A percentile compares a stretch with the other conserved stretches of the same genome.
These are phyloP conservation scores for Podospora appendiculata DNA, from an alignment of 495 filamentous ascomycete species.

Conservation along the genomic window DNA sequence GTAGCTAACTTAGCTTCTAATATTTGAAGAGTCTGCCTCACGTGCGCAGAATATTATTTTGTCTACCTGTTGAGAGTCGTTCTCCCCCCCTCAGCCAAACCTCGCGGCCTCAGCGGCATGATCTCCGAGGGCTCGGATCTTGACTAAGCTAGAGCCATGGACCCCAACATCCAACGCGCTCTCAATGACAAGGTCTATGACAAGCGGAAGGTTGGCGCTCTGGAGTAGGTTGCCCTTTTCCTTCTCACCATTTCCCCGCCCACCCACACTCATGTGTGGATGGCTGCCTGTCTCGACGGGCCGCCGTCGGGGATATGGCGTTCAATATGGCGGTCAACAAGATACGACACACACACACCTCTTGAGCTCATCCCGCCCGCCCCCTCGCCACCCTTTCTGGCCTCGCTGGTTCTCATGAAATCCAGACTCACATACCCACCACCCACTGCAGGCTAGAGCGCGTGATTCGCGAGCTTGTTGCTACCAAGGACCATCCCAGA, in stretches of 20 bases:
- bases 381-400: too few species aligned
- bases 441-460: slow-evolving; percentile 53
- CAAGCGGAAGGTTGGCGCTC: slow-evolving; percentile 88
- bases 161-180: slow-evolving; percentile 76
- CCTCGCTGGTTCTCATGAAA: too few species aligned
- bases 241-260: slow-evolving; percentile 2
- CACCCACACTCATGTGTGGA: not conserved
- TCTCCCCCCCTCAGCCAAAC: not conserved
- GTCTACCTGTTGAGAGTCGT: too few species aligned
- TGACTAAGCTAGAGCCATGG: slow-evolving; percentile 49
- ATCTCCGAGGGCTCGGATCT: not conserved
- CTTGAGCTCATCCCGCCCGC: too few species aligned
- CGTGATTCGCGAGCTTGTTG: slow-evolving; percentile 77
- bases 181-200: slow-evolving; percentile 99
- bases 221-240: slow-evolving; percentile 64
- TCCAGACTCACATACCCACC: not conserved
- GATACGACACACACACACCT: too few species aligned
- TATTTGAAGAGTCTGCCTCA: too few species aligned
- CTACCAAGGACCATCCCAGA: slow-evolving; percentile 64
- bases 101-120: not conserved
- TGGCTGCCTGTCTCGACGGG: too few species aligned
- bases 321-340: too few species aligned
- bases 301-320: too few species aligned
- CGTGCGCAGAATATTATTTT: too few species aligned
- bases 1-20: too few species aligned